Evolutionary conservation across 2,329 filamentous ascomycete genomes (phyloP).

Genomic region (Metarhizium robertsii): DNA sequence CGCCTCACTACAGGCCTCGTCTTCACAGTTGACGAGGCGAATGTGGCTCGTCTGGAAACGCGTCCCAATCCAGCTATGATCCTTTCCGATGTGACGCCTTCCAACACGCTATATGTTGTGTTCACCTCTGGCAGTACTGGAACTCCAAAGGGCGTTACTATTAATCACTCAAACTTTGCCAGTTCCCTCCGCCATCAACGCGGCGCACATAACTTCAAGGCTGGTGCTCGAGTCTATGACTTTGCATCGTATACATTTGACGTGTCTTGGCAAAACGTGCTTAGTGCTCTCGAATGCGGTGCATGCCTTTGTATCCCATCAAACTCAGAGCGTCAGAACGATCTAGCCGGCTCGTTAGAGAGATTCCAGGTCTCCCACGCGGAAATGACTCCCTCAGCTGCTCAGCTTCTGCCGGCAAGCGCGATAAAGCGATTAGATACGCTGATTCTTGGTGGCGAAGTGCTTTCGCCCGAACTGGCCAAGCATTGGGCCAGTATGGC

Average conservation of each 20-base stretch:
- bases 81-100: background rate
- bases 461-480: background rate
- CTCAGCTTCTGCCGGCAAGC: background rate
- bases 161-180: background rate
- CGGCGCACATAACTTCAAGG: background rate
- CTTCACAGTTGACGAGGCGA: background rate
- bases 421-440: background rate
- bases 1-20: background rate
- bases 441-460: background rate
- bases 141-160: background rate
- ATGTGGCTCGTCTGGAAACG: background rate
- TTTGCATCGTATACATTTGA: background rate
- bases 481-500: background rate
- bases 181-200: background rate
- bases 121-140: background rate
- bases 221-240: background rate
- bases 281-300: background rate
- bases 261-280: background rate
- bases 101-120: background rate
- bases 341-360: background rate
- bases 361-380: background rate
- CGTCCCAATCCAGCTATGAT: background rate
- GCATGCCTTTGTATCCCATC: background rate
- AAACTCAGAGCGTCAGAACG: background rate
- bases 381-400: background rate